Conservation (phyloP, 208 protist species). For the Trypanosoma melophagium region DNA sequence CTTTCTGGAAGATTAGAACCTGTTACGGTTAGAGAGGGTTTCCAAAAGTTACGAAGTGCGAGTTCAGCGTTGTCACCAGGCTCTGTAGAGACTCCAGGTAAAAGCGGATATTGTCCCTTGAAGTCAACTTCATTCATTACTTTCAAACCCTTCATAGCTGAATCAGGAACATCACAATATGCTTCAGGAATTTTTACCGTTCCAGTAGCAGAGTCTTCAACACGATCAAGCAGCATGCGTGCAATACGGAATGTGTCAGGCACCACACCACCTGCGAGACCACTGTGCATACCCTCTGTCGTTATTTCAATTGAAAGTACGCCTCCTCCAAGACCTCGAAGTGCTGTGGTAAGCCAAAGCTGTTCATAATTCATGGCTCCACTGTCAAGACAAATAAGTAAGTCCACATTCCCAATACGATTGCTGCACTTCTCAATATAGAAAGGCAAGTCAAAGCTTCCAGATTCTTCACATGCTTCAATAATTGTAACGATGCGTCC, state of each 20-base stretch:
- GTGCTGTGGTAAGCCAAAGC: constrained; percentile 93
- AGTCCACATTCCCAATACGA: constrained; percentile 73
- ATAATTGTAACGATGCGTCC: constrained; percentile 84
- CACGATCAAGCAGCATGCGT: constrained; percentile 78
- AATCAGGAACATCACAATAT: constrained; percentile 84
- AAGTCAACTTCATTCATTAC: constrained; percentile 60
- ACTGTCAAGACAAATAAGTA: constrained; percentile 95
- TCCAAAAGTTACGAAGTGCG: constrained; percentile 91
- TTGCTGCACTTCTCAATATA: constrained; percentile 71
- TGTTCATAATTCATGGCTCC: constrained; percentile 94
- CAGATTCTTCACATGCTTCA: constrained; percentile 92
- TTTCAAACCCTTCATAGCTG: constrained; percentile 46
- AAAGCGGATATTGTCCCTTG: constrained; percentile 56
- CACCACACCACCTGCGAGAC: constrained; percentile 91
- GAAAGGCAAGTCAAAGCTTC: constrained; percentile 79
- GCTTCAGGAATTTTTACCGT: constrained; percentile 83
- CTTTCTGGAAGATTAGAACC: constrained; percentile 88
- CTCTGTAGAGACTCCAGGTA: constrained; percentile 39
- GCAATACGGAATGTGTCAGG: constrained; percentile 93
- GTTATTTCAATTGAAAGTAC: constrained; percentile 82
- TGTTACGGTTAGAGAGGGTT: constrained; percentile 88
- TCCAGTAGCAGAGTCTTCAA: constrained; percentile 93
- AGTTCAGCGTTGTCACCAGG: constrained; percentile 69
- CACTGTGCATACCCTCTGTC: constrained; percentile 91
- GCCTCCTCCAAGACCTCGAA: constrained; percentile 89